Evolutionary conservation across 306 rosid genomes (phyloP).

Genomic region (Prunus mume): DNA sequence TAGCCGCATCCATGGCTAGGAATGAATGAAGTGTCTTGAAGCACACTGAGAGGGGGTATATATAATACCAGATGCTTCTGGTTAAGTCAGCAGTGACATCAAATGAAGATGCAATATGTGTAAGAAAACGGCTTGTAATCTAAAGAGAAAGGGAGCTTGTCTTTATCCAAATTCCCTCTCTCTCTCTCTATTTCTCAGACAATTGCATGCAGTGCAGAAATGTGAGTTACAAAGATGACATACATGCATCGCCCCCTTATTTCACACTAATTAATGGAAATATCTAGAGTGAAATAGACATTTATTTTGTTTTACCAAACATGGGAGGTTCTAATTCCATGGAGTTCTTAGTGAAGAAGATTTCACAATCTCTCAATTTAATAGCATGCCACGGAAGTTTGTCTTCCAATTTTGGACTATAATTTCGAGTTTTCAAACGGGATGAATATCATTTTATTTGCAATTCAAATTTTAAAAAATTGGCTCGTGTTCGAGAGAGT

Average conservation of each 20-base stretch:
- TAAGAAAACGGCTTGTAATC: not conserved
- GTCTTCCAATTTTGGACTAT: not conserved
- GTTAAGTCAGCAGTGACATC: not conserved
- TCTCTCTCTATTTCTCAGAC: not conserved
- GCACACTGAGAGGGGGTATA: not conserved
- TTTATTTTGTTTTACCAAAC: constrained; percentile 26
- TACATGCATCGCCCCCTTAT: not conserved
- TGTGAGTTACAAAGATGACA: not conserved
- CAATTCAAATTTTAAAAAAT: not conserved
- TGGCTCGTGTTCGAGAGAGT: not conserved
- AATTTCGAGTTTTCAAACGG: not conserved
- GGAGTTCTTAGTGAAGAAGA: constrained; percentile 31
- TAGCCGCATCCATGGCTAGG: constrained; percentile 12
- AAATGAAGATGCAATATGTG: constrained; percentile 10
- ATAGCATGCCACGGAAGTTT: not conserved
- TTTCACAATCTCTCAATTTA: constrained; percentile 29
- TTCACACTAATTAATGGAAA: constrained; percentile 20
- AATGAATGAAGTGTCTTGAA: not conserved
- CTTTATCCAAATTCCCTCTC: constrained; percentile 2
- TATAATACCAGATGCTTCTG: not conserved
- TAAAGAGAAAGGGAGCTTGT: not conserved
- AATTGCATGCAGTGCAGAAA: not conserved
- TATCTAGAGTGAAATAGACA: constrained; percentile 23
- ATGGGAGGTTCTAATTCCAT: constrained; percentile 17
- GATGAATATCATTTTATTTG: not conserved